Conservation (phyloP, 345 rosid species). For the Hirschfeldia incana region DNA sequence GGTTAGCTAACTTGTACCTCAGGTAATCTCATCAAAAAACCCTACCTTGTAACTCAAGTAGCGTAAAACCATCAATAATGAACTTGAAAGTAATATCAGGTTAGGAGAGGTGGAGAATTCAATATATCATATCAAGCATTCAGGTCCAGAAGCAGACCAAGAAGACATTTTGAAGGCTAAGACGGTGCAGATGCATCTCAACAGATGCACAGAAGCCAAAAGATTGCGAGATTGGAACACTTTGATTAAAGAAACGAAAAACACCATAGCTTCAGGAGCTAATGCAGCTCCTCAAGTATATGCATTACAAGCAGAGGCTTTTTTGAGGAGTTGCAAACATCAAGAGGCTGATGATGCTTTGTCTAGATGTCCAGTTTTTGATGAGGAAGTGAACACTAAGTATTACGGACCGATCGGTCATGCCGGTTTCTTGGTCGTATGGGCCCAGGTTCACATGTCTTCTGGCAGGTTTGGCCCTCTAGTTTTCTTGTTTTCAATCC, state of each 20-base stretch:
- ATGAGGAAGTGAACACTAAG: constrained; percentile 58
- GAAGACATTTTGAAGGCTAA: constrained; percentile 66
- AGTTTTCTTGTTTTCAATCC: not conserved
- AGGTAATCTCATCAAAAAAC: constrained; percentile 48
- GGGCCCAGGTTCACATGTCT: constrained; percentile 80
- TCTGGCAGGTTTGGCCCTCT: constrained; percentile 68
- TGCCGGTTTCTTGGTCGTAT: constrained; percentile 59
- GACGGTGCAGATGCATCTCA: constrained; percentile 56
- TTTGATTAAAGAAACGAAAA: constrained; percentile 53
- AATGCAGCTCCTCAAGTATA: constrained; percentile 88
- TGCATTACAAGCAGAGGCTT: constrained; percentile 93
- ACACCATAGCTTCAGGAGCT: constrained; percentile 64
- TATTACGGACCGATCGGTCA: constrained; percentile 75
- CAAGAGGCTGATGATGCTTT: constrained; percentile 72
- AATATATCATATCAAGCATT: constrained; percentile 67
- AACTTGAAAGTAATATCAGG: constrained; percentile 38
- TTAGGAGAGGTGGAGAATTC: constrained; percentile 89
- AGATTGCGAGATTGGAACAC: constrained; percentile 67
- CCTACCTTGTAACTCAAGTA: not conserved
- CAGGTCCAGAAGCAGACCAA: constrained; percentile 83
- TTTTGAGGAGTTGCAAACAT: constrained; percentile 60
- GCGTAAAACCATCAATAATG: not conserved
- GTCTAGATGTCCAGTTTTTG: constrained; percentile 55
- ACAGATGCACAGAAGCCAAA: constrained; percentile 68
- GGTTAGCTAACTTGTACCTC: constrained; percentile 76